Percentiles rank a stretch among this genome's conserved stretches.
Conservation (phyloP, 2,329 filamentous ascomycete species). For the Aspergillus sp. region DNA sequence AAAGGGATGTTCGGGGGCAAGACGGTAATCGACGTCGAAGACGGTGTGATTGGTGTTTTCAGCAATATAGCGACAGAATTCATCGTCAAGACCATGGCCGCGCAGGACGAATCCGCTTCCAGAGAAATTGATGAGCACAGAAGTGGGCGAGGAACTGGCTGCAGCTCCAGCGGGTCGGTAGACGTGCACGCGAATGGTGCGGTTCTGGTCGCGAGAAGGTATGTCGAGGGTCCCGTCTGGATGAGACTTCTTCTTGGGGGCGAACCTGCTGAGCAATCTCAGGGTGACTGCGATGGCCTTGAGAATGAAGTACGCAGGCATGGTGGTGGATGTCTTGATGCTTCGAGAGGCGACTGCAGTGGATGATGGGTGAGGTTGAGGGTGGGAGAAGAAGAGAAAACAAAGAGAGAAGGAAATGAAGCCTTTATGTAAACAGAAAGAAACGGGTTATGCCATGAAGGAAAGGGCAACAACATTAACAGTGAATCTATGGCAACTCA, state of each 20-base stretch:
- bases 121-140: slow-evolving; percentile 30
- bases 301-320: slow-evolving; percentile 2
- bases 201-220: slow-evolving; percentile 21
- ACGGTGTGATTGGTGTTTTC: slow-evolving; percentile 25
- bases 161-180: slow-evolving; percentile 17
- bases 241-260: slow-evolving; percentile 8
- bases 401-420: not conserved
- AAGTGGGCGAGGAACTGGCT: slow-evolving; percentile 5
- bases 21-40: slow-evolving; percentile 39
- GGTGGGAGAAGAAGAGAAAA: not conserved
- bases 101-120: slow-evolving; percentile 31
- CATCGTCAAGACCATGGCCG: slow-evolving; percentile 26
- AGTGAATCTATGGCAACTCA: too few relatives aligned
- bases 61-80: slow-evolving; percentile 26
- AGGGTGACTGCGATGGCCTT: slow-evolving; percentile 5
- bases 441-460: too few relatives aligned
- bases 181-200: slow-evolving; percentile 26
- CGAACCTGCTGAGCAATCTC: not conserved
- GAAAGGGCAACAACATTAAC: too few relatives aligned
- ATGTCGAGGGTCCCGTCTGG: slow-evolving; percentile 23
- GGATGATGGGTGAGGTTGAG: not conserved
- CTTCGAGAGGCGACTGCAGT: not conserved
- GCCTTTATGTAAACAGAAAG: not conserved
- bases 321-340: not conserved
- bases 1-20: slow-evolving; percentile 39